phyloP scores from a whole-genome alignment of 2,329 filamentous ascomycete species.

The Penicillium sp. region DNA sequence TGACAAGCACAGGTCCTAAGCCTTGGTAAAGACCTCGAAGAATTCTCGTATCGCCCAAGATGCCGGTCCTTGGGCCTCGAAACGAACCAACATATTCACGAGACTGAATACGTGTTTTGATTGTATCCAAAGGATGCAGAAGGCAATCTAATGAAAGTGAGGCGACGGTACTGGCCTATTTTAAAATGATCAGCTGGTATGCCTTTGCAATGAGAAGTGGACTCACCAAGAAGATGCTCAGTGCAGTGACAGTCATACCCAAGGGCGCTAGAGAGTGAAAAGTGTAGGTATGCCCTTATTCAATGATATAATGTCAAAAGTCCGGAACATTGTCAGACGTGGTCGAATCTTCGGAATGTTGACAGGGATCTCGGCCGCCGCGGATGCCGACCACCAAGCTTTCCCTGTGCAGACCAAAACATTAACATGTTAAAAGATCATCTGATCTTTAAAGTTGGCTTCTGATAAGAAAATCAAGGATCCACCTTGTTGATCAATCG shows the following conservation, averaged over 20 bases:
- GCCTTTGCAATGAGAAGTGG: not conserved
- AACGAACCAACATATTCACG: not conserved
- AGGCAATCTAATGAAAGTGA: not conserved
- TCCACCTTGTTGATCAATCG: not conserved
- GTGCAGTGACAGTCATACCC: not conserved
- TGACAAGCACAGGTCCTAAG: not conserved
- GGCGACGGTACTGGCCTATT: not conserved
- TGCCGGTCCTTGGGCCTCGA: not conserved
- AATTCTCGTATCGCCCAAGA: not conserved
- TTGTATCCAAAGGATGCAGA: not conserved
- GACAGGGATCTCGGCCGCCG: not conserved
- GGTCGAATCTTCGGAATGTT: not conserved
- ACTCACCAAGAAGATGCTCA: slow-evolving; percentile 1
- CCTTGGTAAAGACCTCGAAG: not conserved
- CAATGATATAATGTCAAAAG: no score
- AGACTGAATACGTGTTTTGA: not conserved
- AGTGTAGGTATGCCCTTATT: no score
- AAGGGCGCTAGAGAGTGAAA: not conserved
- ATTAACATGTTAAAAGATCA: not conserved
- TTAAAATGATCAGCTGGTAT: not conserved
- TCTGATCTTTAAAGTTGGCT: not conserved
- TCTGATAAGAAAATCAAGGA: not conserved
- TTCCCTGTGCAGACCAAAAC: not conserved
- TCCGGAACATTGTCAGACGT: no score
- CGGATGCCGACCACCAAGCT: not conserved